Percentiles rank a stretch among this genome's conserved stretches.
These are phyloP conservation scores for Fraxinus sp. DNA, from an alignment of 305 asterid genomes.

Conservation along the genomic window DNA sequence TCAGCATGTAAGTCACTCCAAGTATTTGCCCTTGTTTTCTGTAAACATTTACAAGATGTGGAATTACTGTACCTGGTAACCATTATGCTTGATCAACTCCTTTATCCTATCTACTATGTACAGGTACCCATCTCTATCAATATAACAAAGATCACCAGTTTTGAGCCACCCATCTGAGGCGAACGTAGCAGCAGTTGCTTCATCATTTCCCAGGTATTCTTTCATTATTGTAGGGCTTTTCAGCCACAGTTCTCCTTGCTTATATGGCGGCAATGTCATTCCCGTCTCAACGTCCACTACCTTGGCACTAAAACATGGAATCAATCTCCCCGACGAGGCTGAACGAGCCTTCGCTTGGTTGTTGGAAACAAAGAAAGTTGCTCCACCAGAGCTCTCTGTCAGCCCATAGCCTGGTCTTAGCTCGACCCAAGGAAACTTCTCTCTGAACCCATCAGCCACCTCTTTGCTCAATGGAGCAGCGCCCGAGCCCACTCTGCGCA, in stretches of 20 bases:
- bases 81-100: slow-evolving; percentile 79
- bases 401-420: slow-evolving; percentile 76
- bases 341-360: slow-evolving; percentile 55
- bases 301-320: slow-evolving; percentile 63
- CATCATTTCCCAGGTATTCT: slow-evolving; percentile 60
- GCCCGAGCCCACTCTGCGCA: slow-evolving; percentile 69
- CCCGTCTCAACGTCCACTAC: slow-evolving; percentile 64
- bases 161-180: slow-evolving; percentile 67
- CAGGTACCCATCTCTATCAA: slow-evolving; percentile 65
- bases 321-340: slow-evolving; percentile 52
- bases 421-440: slow-evolving; percentile 71
- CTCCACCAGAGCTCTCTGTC: slow-evolving; percentile 71
- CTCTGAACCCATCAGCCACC: slow-evolving; percentile 47
- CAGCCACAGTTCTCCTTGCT: slow-evolving; percentile 71
- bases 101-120: slow-evolving; percentile 68
- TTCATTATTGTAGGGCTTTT: slow-evolving; percentile 73
- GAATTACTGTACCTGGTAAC: slow-evolving; percentile 58
- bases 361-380: slow-evolving; percentile 47
- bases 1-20: neutral
- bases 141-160: slow-evolving; percentile 74
- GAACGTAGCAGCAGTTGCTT: slow-evolving; percentile 59
- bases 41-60: neutral
- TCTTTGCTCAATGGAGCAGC: slow-evolving; percentile 84
- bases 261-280: slow-evolving; percentile 44
- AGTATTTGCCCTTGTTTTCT: neutral